phyloP scores from a whole-genome alignment of 352 stramenopile species.

The Blastocystis sp. region DNA sequence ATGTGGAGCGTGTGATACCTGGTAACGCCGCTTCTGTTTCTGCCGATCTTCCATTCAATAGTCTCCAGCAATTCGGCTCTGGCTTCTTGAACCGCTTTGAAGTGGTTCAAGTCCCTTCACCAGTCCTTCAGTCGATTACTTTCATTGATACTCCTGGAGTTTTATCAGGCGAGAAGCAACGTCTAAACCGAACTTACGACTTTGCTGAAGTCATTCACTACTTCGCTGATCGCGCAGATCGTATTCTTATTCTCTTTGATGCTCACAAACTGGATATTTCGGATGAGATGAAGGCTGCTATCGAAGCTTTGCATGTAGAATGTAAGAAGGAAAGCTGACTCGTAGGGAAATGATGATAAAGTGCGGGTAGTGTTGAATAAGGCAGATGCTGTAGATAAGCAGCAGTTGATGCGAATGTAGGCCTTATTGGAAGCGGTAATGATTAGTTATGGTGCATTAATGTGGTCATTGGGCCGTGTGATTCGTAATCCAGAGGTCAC shows the following conservation, averaged over 20 bases:
- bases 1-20: slow-evolving; percentile 87
- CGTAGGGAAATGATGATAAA: slow-evolving; percentile 90
- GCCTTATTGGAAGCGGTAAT: slow-evolving; percentile 50
- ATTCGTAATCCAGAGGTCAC: slow-evolving; percentile 93
- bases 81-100: slow-evolving; percentile 96
- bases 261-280: slow-evolving; percentile 98
- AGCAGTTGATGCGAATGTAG: slow-evolving; percentile 88
- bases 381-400: slow-evolving; percentile 90
- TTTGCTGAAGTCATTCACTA: slow-evolving; percentile 81
- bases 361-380: slow-evolving; percentile 95
- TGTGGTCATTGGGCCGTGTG: slow-evolving; percentile 89
- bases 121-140: slow-evolving; percentile 85
- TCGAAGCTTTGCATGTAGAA: slow-evolving; percentile 80
- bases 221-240: slow-evolving; percentile 85
- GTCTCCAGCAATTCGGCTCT: slow-evolving; percentile 84
- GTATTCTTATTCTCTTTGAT: slow-evolving; percentile 98
- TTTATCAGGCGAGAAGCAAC: slow-evolving; percentile 94
- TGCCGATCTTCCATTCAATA: slow-evolving; percentile 63
- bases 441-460: slow-evolving; percentile 86
- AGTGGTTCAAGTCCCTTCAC: slow-evolving; percentile 83
- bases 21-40: slow-evolving; percentile 88
- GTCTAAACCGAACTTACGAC: slow-evolving; percentile 88
- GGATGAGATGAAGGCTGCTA: slow-evolving; percentile 93
- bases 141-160: slow-evolving; percentile 95
- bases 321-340: not conserved